These are phyloP conservation scores for Cyclotella cryptica DNA, from an alignment of 108 stramenopile genomes.

Conservation along the genomic window DNA sequence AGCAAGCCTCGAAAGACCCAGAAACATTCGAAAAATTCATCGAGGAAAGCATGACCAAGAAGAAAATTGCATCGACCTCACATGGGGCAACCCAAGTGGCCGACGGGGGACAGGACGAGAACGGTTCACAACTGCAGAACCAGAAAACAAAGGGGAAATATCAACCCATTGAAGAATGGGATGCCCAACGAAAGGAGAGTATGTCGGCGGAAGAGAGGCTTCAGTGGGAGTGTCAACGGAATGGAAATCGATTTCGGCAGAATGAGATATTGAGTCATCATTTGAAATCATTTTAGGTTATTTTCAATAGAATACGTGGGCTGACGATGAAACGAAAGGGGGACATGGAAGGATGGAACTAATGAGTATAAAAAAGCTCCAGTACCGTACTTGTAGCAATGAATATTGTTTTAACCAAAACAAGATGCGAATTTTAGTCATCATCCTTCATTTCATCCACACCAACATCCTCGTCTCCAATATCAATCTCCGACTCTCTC, in stretches of 20 bases:
- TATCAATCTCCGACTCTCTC: slow-evolving; percentile 65
- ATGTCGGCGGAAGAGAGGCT: slow-evolving; percentile 74
- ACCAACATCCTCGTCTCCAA: slow-evolving; percentile 71
- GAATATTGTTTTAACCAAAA: too few relatives aligned
- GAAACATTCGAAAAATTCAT: slow-evolving; percentile 46
- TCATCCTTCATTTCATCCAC: slow-evolving; percentile 57
- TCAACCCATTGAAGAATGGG: slow-evolving; percentile 84
- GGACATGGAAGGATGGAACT: too few relatives aligned
- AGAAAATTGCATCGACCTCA: not conserved
- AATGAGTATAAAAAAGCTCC: too few relatives aligned
- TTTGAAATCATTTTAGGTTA: slow-evolving; percentile 58
- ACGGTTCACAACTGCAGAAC: too few relatives aligned
- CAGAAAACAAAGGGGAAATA: slow-evolving; percentile 57
- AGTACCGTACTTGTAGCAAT: too few relatives aligned
- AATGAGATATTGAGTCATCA: slow-evolving; percentile 73
- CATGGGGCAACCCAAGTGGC: not conserved
- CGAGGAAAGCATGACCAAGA: slow-evolving; percentile 30
- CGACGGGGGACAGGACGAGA: too few relatives aligned
- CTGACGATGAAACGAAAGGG: too few relatives aligned
- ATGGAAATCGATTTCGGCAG: slow-evolving; percentile 77
- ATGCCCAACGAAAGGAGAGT: slow-evolving; percentile 56
- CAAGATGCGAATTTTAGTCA: too few relatives aligned
- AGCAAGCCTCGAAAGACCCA: slow-evolving; percentile 42
- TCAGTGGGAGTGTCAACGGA: slow-evolving; percentile 76
- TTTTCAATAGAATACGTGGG: not conserved